Evolutionary conservation across 768 basidiomycete genomes (phyloP).

Genomic region (Lactarius tabidus): DNA sequence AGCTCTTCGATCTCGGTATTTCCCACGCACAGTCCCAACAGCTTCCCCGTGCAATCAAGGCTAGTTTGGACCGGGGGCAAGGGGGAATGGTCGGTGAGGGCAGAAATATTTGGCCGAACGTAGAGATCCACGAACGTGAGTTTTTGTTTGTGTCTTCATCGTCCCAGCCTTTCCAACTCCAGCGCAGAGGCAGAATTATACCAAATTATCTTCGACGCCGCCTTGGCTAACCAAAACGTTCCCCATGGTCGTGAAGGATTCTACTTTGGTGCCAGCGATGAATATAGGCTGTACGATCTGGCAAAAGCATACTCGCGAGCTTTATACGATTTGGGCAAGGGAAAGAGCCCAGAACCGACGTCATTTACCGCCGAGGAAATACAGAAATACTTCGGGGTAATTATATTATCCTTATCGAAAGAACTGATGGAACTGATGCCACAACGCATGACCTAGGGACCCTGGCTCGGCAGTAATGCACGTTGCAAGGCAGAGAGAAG

Average conservation of each 20-base stretch:
- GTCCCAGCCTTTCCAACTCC: background rate
- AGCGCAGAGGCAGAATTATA: slow-evolving; percentile 42
- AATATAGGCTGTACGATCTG: slow-evolving; percentile 35
- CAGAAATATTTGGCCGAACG: slow-evolving; percentile 54
- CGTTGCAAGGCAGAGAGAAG: slow-evolving; percentile 43
- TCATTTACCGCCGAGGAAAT: slow-evolving; percentile 42
- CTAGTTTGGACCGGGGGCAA: slow-evolving; percentile 43
- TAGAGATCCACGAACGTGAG: slow-evolving; percentile 52
- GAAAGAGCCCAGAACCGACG: slow-evolving; percentile 38
- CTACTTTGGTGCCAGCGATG: slow-evolving; percentile 35
- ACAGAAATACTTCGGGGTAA: slow-evolving; percentile 36
- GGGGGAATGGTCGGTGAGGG: slow-evolving; percentile 57
- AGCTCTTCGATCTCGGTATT: slow-evolving; percentile 48
- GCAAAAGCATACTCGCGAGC: slow-evolving; percentile 37
- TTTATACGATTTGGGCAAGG: slow-evolving; percentile 32
- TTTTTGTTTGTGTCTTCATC: background rate
- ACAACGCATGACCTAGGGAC: slow-evolving; percentile 11
- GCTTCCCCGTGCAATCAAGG: slow-evolving; percentile 46
- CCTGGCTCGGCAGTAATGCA: slow-evolving; percentile 35
- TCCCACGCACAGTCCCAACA: slow-evolving; percentile 51
- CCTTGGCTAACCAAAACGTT: slow-evolving; percentile 27
- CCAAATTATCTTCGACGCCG: slow-evolving; percentile 40
- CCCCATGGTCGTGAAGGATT: slow-evolving; percentile 37
- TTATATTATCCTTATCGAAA: background rate
- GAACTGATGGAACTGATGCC: background rate